Evolutionary conservation across 345 rosid species (phyloP).

Genomic region (Luvunga scandens): DNA sequence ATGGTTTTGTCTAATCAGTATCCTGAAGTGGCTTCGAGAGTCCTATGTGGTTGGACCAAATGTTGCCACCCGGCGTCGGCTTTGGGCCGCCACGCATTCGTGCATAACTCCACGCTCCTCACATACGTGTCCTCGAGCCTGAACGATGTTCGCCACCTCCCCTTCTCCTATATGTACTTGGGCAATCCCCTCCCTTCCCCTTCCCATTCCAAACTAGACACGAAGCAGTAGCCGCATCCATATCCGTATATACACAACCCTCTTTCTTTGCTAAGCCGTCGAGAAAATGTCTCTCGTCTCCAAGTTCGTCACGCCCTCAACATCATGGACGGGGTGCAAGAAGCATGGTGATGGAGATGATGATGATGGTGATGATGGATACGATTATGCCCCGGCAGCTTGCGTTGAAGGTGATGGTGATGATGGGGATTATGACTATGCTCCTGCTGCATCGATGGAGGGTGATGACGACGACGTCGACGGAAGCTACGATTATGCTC

Average conservation of each 20-base stretch:
- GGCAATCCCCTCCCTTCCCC: background rate
- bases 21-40: conserved; percentile 9
- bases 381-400: conserved; percentile 2
- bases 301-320: background rate
- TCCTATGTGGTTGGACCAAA: conserved; percentile 1
- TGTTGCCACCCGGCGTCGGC: background rate
- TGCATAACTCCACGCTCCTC: conserved; percentile 18
- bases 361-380: background rate
- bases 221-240: background rate
- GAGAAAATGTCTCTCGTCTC: conserved; percentile 14
- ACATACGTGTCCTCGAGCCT: conserved; percentile 17
- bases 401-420: conserved; percentile 17
- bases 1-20: background rate
- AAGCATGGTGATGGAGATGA: conserved; percentile 7
- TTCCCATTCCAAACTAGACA: background rate
- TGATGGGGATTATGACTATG: conserved; percentile 14
- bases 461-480: conserved; percentile 11
- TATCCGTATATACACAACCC: background rate
- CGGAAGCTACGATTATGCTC: conserved; percentile 18
- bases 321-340: background rate
- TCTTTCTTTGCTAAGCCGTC: background rate
- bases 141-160: conserved; percentile 5
- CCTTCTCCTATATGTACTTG: background rate
- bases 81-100: conserved; percentile 1
- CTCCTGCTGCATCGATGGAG: conserved; percentile 26